Conservation (phyloP, 2,329 filamentous ascomycete species). For the Paecilomyces niveus region DNA sequence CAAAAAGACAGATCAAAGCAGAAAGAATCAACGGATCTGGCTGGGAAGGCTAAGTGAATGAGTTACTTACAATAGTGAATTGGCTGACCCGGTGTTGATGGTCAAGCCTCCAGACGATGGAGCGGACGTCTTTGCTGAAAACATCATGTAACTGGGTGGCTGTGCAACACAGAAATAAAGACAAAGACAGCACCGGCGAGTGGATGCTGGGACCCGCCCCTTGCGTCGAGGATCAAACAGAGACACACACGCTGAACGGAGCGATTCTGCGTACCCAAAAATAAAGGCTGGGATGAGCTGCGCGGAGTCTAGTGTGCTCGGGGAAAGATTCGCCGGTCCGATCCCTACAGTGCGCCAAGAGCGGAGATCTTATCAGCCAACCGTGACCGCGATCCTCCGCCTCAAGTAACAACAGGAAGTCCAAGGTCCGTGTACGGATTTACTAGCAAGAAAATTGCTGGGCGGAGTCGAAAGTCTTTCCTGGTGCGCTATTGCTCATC, state of each 20-base stretch:
- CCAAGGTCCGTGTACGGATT: too few species aligned
- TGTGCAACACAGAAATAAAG: not conserved
- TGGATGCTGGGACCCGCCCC: not conserved
- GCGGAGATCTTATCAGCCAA: not conserved
- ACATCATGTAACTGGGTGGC: slow-evolving; percentile 18
- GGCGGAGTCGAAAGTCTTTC: too few species aligned
- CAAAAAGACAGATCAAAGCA: not conserved
- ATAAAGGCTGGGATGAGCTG: slow-evolving; percentile 1
- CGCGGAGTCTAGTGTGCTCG: slow-evolving; percentile 3
- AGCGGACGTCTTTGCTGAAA: slow-evolving; percentile 28
- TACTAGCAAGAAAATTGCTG: too few species aligned
- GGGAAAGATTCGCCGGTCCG: slow-evolving; percentile 13
- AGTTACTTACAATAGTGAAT: slow-evolving; percentile 41
- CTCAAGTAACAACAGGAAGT: not conserved
- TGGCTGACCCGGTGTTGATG: slow-evolving; percentile 46
- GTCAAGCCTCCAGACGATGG: slow-evolving; percentile 35
- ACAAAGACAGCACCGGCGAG: not conserved
- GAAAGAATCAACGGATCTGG: not conserved
- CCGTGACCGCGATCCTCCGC: not conserved
- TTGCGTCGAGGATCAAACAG: not conserved
- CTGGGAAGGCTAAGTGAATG: not conserved
- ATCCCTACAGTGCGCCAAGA: slow-evolving; percentile 1
- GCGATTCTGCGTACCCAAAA: not conserved
- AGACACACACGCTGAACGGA: not conserved
- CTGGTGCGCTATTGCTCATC: too few species aligned